A percentile compares a stretch with the other conserved stretches of the same genome.
Evolutionary conservation across 2,329 filamentous ascomycete genomes (phyloP).

Genomic region (Trichoderma oligosporum): DNA sequence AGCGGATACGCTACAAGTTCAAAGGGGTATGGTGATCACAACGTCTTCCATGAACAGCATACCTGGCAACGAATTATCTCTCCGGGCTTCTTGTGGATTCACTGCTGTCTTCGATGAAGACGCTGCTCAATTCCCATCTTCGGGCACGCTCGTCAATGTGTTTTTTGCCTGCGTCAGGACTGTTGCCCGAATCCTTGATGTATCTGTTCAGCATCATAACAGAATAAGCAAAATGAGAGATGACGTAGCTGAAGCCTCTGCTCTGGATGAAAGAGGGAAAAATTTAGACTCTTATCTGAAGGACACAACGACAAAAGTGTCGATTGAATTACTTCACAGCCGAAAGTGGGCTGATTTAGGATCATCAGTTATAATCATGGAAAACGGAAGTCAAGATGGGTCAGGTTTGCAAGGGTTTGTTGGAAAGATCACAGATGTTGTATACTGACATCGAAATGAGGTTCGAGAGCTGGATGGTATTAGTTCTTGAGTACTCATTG

Average conservation of each 20-base stretch:
- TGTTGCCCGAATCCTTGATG: conserved; percentile 67
- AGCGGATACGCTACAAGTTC: conserved; percentile 42
- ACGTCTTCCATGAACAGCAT: conserved; percentile 58
- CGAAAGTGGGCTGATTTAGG: conserved; percentile 72
- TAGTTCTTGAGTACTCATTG: background rate
- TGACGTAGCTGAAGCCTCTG: conserved; percentile 42
- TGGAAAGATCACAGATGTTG: conserved; percentile 61
- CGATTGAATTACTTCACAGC: conserved; percentile 63
- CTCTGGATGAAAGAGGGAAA: conserved; percentile 48
- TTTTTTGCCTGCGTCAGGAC: conserved; percentile 86
- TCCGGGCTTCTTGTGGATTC: conserved; percentile 65
- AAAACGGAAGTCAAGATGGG: conserved; percentile 64
- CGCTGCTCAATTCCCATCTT: conserved; percentile 59
- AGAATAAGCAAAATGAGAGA: background rate
- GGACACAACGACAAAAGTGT: conserved; percentile 46
- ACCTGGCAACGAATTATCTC: conserved; percentile 51
- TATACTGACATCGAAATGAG: conserved; percentile 40
- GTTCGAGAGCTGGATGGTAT: background rate
- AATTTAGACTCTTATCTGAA: conserved; percentile 30
- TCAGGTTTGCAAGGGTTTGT: conserved; percentile 70
- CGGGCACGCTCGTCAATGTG: conserved; percentile 70
- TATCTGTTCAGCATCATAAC: conserved; percentile 34
- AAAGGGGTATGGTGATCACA: conserved; percentile 81
- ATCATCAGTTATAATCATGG: conserved; percentile 66
- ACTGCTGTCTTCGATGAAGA: conserved; percentile 66